Evolutionary conservation across 2,329 filamentous ascomycete genomes (phyloP).

Genomic region (Camillea tinctor): DNA sequence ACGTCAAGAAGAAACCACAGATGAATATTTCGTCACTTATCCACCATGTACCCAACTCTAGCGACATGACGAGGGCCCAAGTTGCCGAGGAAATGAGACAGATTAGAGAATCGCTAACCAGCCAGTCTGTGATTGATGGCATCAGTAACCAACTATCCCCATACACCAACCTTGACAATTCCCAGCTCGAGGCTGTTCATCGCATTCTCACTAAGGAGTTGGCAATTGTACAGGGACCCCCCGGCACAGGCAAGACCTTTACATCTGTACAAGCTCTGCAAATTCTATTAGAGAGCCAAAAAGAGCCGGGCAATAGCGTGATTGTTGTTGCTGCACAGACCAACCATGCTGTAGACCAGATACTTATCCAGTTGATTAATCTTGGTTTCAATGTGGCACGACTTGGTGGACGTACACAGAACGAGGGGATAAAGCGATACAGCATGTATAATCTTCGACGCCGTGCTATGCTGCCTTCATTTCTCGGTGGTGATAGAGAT

Average conservation of each 20-base stretch:
- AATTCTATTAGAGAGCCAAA: slow-evolving; percentile 58
- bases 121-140: slow-evolving; percentile 24
- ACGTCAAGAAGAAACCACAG: slow-evolving; percentile 30
- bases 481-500: slow-evolving; percentile 18
- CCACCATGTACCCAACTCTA: slow-evolving; percentile 25
- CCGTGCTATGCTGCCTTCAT: slow-evolving; percentile 14
- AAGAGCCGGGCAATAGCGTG: slow-evolving; percentile 55
- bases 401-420: slow-evolving; percentile 66
- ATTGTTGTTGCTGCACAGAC: slow-evolving; percentile 84
- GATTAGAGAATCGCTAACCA: slow-evolving; percentile 16
- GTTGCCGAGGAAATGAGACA: slow-evolving; percentile 16
- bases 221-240: slow-evolving; percentile 80
- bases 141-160: slow-evolving; percentile 25
- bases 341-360: slow-evolving; percentile 85
- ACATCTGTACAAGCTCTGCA: slow-evolving; percentile 73
- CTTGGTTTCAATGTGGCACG: slow-evolving; percentile 55
- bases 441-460: slow-evolving; percentile 63
- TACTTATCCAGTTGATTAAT: slow-evolving; percentile 62
- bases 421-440: slow-evolving; percentile 61
- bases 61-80: slow-evolving; percentile 7
- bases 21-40: slow-evolving; percentile 36
- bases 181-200: slow-evolving; percentile 67
- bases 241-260: slow-evolving; percentile 73
- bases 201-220: slow-evolving; percentile 70
- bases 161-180: slow-evolving; percentile 58